A percentile compares a stretch with the other conserved stretches of the same genome.
phyloP scores from a whole-genome alignment of 2,329 filamentous ascomycete species.

The Fonsecaea pedrosoi region DNA sequence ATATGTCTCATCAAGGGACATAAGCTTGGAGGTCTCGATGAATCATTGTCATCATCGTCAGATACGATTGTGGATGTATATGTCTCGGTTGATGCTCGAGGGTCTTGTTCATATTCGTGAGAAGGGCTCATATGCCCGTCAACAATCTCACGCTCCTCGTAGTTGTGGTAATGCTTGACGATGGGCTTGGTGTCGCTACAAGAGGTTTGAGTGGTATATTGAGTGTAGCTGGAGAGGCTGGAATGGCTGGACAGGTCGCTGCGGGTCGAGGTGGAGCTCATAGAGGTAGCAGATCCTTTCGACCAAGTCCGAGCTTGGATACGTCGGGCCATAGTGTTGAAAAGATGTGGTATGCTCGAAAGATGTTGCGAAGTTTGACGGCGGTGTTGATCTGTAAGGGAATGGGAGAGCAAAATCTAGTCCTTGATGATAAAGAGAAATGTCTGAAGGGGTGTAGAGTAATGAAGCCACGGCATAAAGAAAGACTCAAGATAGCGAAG shows the following conservation, averaged over 20 bases:
- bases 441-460: constrained; percentile 13
- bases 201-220: constrained; percentile 38
- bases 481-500: constrained; percentile 19
- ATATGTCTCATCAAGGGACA: constrained; percentile 30
- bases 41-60: constrained; percentile 55
- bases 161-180: constrained; percentile 27
- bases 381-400: constrained; percentile 4
- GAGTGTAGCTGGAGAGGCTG: constrained; percentile 34
- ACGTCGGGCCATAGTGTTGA: constrained; percentile 28
- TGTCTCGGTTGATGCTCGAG: constrained; percentile 73
- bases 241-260: constrained; percentile 34
- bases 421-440: constrained; percentile 10
- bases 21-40: constrained; percentile 37
- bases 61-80: constrained; percentile 77
- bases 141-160: constrained; percentile 23
- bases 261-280: constrained; percentile 32
- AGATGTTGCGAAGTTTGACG: neutral
- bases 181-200: constrained; percentile 34
- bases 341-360: neutral
- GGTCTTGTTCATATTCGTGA: constrained; percentile 37
- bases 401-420: constrained; percentile 12
- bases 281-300: constrained; percentile 33
- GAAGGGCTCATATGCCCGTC: constrained; percentile 29
- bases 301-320: constrained; percentile 23
- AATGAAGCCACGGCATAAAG: constrained; percentile 17